A percentile compares a stretch with the other conserved stretches of the same genome.
These are phyloP conservation scores for Myxozyma udenii DNA, from an alignment of 805 yeast genomes.

Conservation along the genomic window DNA sequence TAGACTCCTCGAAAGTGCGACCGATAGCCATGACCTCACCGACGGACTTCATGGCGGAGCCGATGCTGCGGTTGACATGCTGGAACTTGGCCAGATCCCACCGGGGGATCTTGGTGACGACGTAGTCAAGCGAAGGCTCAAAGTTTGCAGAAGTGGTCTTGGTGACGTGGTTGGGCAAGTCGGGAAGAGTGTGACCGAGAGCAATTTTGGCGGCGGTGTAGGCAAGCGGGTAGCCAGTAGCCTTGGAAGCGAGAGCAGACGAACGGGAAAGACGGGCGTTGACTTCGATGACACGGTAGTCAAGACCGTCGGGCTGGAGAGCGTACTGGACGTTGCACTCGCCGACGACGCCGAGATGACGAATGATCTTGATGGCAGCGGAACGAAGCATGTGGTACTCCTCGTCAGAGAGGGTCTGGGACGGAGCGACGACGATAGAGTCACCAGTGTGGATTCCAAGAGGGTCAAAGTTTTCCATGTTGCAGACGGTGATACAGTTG, in stretches of 20 bases:
- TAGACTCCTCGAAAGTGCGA: conserved; percentile 93
- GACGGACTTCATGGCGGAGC: conserved; percentile 96
- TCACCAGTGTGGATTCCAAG: conserved; percentile 98
- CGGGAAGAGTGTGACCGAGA: conserved; percentile 89
- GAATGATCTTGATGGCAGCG: conserved; percentile 94
- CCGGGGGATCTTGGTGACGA: conserved; percentile 96
- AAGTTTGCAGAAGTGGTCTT: conserved; percentile 94
- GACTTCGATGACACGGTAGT: conserved; percentile 94
- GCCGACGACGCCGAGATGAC: conserved; percentile 98
- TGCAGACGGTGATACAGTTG: conserved; percentile 97
- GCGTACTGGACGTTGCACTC: conserved; percentile 98
- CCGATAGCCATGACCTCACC: conserved; percentile 99
- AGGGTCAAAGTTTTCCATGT: conserved; percentile 99
- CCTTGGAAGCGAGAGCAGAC: conserved; percentile 96
- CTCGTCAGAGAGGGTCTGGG: conserved; percentile 94
- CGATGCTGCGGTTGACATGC: conserved; percentile 89
- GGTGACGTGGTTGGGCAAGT: conserved; percentile 93
- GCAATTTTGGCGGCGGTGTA: conserved; percentile 98
- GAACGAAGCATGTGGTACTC: conserved; percentile 97
- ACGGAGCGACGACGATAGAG: conserved; percentile 97
- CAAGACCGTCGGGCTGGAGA: conserved; percentile 90
- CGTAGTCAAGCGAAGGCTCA: conserved; percentile 94
- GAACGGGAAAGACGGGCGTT: conserved; percentile 96
- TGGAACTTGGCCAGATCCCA: conserved; percentile 97
- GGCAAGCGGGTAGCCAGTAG: conserved; percentile 98